These are phyloP conservation scores for Aspergillus uvarum DNA, from an alignment of 2,329 filamentous ascomycete species.

Conservation along the genomic window DNA sequence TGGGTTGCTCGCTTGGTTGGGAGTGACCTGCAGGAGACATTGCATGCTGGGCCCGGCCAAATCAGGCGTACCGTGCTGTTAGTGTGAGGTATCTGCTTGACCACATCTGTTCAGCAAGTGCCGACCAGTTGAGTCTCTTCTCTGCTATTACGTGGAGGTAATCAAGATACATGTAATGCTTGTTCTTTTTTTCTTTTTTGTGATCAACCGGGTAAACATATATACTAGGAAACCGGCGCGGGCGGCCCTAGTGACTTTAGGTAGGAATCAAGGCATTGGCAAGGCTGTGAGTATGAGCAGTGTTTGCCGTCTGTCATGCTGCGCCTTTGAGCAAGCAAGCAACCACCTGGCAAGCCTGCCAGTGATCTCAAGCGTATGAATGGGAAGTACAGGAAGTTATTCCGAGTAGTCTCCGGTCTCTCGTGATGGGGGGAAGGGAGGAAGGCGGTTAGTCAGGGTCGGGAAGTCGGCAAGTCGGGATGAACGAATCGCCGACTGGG, in stretches of 20 bases:
- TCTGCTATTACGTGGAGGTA: no score
- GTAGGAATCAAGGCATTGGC: not conserved
- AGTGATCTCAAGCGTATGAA: no score
- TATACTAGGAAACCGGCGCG: not conserved
- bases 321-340: not conserved
- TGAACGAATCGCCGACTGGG: not conserved
- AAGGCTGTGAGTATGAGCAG: no score
- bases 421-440: no score
- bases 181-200: no score
- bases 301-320: not conserved
- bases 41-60: slow-evolving; percentile 4
- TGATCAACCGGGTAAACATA: not conserved
- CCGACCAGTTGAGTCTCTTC: no score
- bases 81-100: not conserved
- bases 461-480: not conserved
- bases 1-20: slow-evolving; percentile 9
- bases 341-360: not conserved
- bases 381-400: no score
- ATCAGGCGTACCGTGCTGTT: not conserved
- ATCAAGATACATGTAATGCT: no score
- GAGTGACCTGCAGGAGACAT: slow-evolving; percentile 10
- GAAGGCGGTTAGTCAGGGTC: not conserved
- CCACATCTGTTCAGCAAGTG: no score
- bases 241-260: no score
- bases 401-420: no score